Conservation (phyloP, 495 filamentous ascomycete genomes). For the Amniculicola lignicola region DNA sequence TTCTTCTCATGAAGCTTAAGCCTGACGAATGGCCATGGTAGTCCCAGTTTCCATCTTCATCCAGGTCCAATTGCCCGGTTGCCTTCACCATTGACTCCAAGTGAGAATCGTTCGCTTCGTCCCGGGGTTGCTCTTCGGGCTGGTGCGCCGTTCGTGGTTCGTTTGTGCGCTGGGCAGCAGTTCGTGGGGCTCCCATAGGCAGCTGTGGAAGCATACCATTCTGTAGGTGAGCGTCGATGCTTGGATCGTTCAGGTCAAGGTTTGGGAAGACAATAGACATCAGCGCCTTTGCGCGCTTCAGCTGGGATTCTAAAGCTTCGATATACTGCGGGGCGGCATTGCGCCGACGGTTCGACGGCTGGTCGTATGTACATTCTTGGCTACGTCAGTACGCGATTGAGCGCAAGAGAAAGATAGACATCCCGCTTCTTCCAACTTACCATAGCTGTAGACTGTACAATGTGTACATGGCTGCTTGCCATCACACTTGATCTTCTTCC, state of each 20-base stretch:
- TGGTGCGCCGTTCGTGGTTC: conserved; percentile 7
- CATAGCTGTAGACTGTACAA: conserved; percentile 97
- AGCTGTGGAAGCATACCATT: conserved; percentile 39
- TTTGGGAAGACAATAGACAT: conserved; percentile 77
- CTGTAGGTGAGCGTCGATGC: conserved; percentile 63
- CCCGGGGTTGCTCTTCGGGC: conserved; percentile 24
- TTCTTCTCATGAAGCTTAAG: conserved; percentile 74
- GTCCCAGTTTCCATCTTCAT: conserved; percentile 89
- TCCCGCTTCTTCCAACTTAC: conserved; percentile 60
- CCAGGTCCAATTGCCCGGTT: conserved; percentile 83
- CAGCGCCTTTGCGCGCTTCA: conserved; percentile 80
- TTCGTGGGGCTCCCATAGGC: conserved; percentile 13
- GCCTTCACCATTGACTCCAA: conserved; percentile 94
- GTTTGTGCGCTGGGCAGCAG: conserved; percentile 4
- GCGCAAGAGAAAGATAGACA: background rate
- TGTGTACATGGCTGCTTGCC: conserved; percentile 97
- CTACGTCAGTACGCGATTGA: conserved; percentile 7
- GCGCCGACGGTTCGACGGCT: conserved; percentile 90
- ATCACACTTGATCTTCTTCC: conserved; percentile 99
- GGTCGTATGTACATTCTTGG: conserved; percentile 94
- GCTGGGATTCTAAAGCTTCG: conserved; percentile 79
- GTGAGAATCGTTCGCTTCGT: conserved; percentile 63
- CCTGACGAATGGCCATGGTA: conserved; percentile 94
- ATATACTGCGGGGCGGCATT: conserved; percentile 95
- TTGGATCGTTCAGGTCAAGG: conserved; percentile 78